Evolutionary conservation across 257 asterid species (phyloP).

Genomic region (Gynochthodes officinalis): DNA sequence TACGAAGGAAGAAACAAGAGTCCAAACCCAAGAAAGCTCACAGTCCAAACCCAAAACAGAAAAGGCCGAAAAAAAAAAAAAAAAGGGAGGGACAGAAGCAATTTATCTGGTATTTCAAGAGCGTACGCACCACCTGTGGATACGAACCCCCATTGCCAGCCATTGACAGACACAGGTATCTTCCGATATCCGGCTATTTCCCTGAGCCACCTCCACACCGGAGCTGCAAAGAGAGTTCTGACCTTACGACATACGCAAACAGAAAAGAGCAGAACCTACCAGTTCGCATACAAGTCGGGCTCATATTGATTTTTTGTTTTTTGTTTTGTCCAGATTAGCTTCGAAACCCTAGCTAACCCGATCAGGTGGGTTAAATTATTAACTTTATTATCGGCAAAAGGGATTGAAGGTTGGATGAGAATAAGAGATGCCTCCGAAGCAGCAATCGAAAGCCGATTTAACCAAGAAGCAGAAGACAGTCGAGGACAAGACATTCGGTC

Average conservation of each 20-base stretch:
- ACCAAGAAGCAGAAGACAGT: slow-evolving; percentile 90
- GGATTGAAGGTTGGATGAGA: slow-evolving; percentile 19
- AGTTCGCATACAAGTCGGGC: background rate
- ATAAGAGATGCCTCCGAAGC: slow-evolving; percentile 75
- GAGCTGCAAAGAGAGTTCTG: background rate
- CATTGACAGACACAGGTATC: background rate
- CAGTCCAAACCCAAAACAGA: no score
- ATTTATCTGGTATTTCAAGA: background rate
- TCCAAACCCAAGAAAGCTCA: no score
- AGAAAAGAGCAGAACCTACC: background rate
- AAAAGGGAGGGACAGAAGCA: no score
- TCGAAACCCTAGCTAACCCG: slow-evolving; percentile 9
- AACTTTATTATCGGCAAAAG: background rate
- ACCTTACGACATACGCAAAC: background rate
- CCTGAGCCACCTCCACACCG: background rate
- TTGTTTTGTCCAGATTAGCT: background rate
- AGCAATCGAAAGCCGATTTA: slow-evolving; percentile 73
- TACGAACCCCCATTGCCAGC: background rate
- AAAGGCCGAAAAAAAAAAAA: no score
- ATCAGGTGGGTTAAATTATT: background rate
- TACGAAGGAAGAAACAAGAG: no score
- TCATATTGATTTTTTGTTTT: background rate
- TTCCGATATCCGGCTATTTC: background rate
- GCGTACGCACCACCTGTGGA: slow-evolving; percentile 4
- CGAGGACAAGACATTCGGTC: slow-evolving; percentile 98